Base-by-base conservation (phyloP, 108 stramenopile genomes). In the Nitzschia sp. region DNA sequence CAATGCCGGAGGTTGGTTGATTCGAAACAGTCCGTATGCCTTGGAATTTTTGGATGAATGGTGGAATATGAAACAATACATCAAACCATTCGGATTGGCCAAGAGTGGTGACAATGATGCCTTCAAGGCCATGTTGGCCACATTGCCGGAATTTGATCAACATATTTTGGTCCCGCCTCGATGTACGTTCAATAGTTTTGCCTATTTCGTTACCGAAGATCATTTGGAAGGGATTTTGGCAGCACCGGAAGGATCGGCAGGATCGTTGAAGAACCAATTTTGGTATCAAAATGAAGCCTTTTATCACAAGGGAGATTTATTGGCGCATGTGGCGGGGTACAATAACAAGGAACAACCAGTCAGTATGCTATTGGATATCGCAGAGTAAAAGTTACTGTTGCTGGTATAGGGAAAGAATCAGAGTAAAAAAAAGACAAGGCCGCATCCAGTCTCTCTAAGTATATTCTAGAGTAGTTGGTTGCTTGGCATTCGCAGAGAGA, bases 221-320 rank as follows among this genome's bases (percentile, higher is more conserved):
- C 36, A 68, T 13, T 53, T 28, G 21, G 45, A 53, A 53, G 2
- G 63, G 31, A 19, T 58, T 17, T 19, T 54, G 16, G 21, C 11
- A 8, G 21, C 17, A 2, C 17, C 16, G 25, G 41, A 19, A 8
- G 60, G 41, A 44, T n/a, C 29, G n/a, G 56, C 30, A 31, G 25
- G 27, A 8, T 17, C 36, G 48, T 16, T 74, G 25, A 19, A 46
- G 19, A 29, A 66, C 15, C 41, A 66, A 58, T 27, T 35, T 34
- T 73, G 55, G 54, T 75, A 68, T 38, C 32, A 32, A 21, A 17
- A 34, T 23, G 58, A 61, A 46, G 28, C 21, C 54, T 45, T 21
- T 30, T 75, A 75, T 54, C 74, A 75, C 36, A 68, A 68, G 58
- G 67, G 74, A 3, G 74, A 75, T 45, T 68, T 75, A 17, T 58